Base-by-base conservation (phyloP, 2,329 filamentous ascomycete species). In the Clarireedia paspali region DNA sequence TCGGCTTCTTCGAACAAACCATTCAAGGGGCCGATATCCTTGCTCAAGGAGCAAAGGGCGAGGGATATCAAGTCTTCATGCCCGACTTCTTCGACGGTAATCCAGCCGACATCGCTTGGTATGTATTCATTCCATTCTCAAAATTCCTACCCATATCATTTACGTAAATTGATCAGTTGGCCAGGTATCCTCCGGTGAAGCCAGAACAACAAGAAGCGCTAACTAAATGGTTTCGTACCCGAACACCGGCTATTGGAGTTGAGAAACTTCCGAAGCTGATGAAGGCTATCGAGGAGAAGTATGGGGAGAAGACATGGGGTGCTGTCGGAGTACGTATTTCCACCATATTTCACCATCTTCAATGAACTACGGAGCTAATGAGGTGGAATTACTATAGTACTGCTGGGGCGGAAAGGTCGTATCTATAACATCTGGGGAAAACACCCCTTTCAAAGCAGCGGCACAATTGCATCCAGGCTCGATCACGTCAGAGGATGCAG, bases 21-120 rank as follows among this genome's bases (percentile, higher is more conserved):
- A 63, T 87, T 7, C 84, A 88, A 69, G 86, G 85, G 27, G 82
- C 82, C 60, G 85, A 89, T 64, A 87, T 81, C 60, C 73, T 86
- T 14, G 76, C 80, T 47, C 73, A 72, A 50, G 74, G 75, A 59
- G 56, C 58, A 45, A 49, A 55, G 34, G 49, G 53, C 2, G 75
- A 78, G 65, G 75, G 78, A 64, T 94, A 94, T 77, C 84, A 84
- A 64, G 87, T 96, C 64, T 90, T 91, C 73, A 91, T 96, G 62
- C 91, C 91, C 26, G 91, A 96, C 73, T 92, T 89, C 79, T 95
- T 96, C 76, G 80, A 87, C 57, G 90, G 88, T 68, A 39, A 49
- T 7, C 60, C 61, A 48, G 66, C 6, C 52, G 17, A 81, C 76
- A 53, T 77, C 80, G 47, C 61, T 24, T 77, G 77, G 72, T 81